These are phyloP conservation scores for Neopestalotiopsis rosae DNA, from an alignment of 2,329 filamentous ascomycete species.

Conservation along the genomic window DNA sequence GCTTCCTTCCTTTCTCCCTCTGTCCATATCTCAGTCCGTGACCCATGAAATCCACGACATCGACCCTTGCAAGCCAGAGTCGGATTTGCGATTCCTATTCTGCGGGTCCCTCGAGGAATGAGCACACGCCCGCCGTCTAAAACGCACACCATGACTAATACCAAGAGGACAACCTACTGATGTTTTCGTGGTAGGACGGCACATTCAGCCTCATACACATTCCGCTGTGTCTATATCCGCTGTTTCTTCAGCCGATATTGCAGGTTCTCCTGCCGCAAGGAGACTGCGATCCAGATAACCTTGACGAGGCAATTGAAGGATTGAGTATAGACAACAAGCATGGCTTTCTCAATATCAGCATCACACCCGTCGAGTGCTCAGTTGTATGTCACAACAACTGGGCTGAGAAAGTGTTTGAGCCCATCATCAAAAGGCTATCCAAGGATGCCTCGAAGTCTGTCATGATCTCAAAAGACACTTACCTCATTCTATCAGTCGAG, in stretches of 20 bases:
- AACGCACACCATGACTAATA: constrained; percentile 23
- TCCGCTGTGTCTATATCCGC: constrained; percentile 76
- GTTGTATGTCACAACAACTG: constrained; percentile 83
- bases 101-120: background rate
- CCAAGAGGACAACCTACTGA: constrained; percentile 18
- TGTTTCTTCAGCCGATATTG: constrained; percentile 86
- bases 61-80: background rate
- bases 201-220: constrained; percentile 90
- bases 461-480: constrained; percentile 81
- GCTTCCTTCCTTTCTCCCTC: background rate
- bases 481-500: constrained; percentile 87
- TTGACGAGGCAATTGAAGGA: constrained; percentile 46
- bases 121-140: background rate
- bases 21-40: background rate
- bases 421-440: constrained; percentile 70
- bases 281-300: constrained; percentile 38
- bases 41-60: background rate
- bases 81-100: constrained; percentile 8
- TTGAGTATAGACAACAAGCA: constrained; percentile 63
- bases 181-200: constrained; percentile 68
- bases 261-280: constrained; percentile 76
- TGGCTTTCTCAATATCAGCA: constrained; percentile 89
- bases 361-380: constrained; percentile 92
- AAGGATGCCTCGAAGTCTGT: constrained; percentile 58
- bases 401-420: constrained; percentile 76